phyloP scores from a whole-genome alignment of 352 stramenopile genomes.

The Pythium coloratum region DNA sequence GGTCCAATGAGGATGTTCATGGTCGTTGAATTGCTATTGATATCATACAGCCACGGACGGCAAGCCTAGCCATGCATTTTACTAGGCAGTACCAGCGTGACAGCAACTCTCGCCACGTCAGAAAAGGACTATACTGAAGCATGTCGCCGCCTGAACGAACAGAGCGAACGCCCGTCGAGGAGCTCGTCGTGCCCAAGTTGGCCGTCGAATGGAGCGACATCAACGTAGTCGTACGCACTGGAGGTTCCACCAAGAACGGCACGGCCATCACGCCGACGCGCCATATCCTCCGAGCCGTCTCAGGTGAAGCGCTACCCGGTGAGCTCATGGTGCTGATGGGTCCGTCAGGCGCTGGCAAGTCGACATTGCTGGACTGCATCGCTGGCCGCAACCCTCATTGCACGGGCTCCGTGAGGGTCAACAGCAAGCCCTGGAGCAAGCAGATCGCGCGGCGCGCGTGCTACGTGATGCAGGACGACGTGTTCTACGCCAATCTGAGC shows the following conservation, averaged over 20 bases:
- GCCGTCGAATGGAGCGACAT: conserved; percentile 13
- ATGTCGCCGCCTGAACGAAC: neutral
- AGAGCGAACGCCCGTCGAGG: conserved; percentile 1
- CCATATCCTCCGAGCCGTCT: conserved; percentile 9
- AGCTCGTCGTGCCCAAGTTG: neutral
- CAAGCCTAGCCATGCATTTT: too few relatives aligned
- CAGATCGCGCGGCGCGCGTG: conserved; percentile 28
- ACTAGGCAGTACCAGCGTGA: too few relatives aligned
- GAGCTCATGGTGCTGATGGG: conserved; percentile 60
- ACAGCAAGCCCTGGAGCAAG: conserved; percentile 26
- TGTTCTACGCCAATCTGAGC: conserved; percentile 88
- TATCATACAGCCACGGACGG: too few relatives aligned
- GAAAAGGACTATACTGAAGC: neutral
- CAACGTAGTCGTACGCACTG: conserved; percentile 3
- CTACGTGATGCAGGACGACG: conserved; percentile 92
- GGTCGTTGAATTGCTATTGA: too few relatives aligned
- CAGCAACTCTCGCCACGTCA: too few relatives aligned
- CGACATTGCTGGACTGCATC: conserved; percentile 51
- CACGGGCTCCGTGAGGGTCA: conserved; percentile 33
- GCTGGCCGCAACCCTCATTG: conserved; percentile 30
- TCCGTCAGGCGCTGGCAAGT: conserved; percentile 54
- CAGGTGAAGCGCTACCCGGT: conserved; percentile 29
- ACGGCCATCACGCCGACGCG: conserved; percentile 8
- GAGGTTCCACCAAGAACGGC: neutral
- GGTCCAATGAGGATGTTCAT: too few relatives aligned